phyloP scores from a whole-genome alignment of 352 stramenopile genomes.

The Phytophthora quininea region DNA sequence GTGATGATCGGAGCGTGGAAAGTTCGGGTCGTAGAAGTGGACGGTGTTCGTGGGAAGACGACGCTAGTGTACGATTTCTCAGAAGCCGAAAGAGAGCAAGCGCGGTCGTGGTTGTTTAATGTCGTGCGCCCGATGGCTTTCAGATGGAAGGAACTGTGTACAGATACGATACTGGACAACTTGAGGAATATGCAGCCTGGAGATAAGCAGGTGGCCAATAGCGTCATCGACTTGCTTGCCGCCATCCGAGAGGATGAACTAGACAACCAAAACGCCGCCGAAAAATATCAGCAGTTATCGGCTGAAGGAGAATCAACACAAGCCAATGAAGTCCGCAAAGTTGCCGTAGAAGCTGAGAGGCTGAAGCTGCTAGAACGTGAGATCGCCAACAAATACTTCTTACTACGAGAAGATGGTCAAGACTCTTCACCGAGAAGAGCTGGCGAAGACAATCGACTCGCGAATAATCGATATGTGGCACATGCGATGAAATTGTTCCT shows the following conservation, averaged over 20 bases:
- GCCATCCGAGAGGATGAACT: constrained; percentile 30
- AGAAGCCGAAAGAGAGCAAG: constrained; percentile 37
- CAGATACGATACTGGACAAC: constrained; percentile 47
- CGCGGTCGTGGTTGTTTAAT: constrained; percentile 21
- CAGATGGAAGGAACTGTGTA: constrained; percentile 51
- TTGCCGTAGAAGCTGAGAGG: constrained; percentile 28
- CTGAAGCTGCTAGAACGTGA: constrained; percentile 28
- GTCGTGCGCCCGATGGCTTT: constrained; percentile 48
- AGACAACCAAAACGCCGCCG: constrained; percentile 8
- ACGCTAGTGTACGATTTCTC: constrained; percentile 64
- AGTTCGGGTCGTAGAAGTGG: constrained; percentile 56
- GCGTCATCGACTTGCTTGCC: constrained; percentile 24
- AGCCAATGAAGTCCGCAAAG: constrained; percentile 2
- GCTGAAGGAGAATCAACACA: background rate
- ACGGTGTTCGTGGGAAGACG: constrained; percentile 51
- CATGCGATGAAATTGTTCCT: constrained; percentile 49
- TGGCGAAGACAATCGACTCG: constrained; percentile 13
- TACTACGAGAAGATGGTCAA: constrained; percentile 14
- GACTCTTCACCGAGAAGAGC: background rate
- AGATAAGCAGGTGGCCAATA: background rate
- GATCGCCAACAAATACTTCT: constrained; percentile 42
- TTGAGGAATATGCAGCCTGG: constrained; percentile 8
- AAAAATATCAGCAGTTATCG: constrained; percentile 18
- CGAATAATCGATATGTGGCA: constrained; percentile 54
- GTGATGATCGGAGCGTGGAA: constrained; percentile 63